Evolutionary conservation across 257 asterid genomes (phyloP).

Genomic region (Salvia hispanica): DNA sequence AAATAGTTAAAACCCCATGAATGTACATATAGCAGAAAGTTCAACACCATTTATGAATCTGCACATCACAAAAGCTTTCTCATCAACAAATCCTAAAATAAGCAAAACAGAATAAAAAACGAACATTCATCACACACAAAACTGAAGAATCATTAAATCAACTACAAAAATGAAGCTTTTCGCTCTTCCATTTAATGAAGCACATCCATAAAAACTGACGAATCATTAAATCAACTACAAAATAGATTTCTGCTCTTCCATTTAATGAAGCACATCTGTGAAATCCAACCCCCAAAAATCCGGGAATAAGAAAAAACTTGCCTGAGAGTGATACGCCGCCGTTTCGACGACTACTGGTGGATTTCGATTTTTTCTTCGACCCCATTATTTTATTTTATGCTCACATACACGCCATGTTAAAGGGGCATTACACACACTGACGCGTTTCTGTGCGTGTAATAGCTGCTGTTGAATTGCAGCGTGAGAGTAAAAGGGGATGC

Average conservation of each 20-base stretch:
- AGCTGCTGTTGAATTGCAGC: constrained; percentile 7
- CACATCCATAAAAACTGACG: neutral
- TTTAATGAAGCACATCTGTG: neutral
- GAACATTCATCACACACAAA: constrained; percentile 22
- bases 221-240: constrained; percentile 3
- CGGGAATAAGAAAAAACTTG: constrained; percentile 15
- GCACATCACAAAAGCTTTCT: constrained; percentile 18
- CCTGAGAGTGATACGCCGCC: constrained; percentile 46
- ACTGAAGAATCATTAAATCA: constrained; percentile 2
- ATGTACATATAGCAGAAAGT: neutral
- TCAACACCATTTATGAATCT: constrained; percentile 25
- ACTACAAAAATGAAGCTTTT: neutral
- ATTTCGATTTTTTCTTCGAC: constrained; percentile 38
- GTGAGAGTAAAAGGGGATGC: constrained; percentile 18
- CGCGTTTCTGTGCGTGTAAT: constrained; percentile 21
- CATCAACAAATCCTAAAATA: constrained; percentile 26
- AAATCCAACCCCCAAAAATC: constrained; percentile 13
- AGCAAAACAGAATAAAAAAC: neutral
- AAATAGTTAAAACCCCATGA: constrained; percentile 23
- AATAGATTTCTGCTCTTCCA: neutral
- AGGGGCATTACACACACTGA: constrained; percentile 17
- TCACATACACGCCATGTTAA: constrained; percentile 30
- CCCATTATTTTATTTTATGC: constrained; percentile 34
- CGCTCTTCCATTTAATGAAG: neutral
- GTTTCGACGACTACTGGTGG: constrained; percentile 29